phyloP scores from a whole-genome alignment of 1,284 basidiomycete species.

The Ganoderma multipileum region DNA sequence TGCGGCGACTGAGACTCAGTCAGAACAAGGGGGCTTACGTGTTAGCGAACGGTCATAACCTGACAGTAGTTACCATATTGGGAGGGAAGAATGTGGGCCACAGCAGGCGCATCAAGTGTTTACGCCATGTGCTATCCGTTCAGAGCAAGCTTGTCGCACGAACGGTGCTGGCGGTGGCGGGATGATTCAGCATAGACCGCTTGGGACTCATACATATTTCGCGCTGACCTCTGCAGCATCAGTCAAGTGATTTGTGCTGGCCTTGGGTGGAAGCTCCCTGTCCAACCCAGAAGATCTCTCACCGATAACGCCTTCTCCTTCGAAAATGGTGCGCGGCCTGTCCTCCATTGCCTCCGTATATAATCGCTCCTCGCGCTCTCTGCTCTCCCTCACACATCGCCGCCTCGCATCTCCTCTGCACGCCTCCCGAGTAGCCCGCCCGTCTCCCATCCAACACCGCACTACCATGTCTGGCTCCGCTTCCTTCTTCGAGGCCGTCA shows the following conservation, averaged over 20 bases:
- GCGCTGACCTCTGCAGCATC: background rate
- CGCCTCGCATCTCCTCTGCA: constrained; percentile 11
- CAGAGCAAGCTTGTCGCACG: background rate
- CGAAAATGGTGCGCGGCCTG: constrained; percentile 19
- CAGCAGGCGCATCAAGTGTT: constrained; percentile 2
- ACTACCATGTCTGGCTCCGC: constrained; percentile 32
- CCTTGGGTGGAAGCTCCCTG: background rate
- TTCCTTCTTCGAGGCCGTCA: constrained; percentile 34
- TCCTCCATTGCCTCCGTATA: constrained; percentile 20
- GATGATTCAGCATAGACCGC: constrained; percentile 13
- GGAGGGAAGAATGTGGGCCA: constrained; percentile 1
- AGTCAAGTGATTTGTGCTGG: background rate
- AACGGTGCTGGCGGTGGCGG: background rate
- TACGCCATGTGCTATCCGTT: constrained; percentile 1
- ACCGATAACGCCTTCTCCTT: constrained; percentile 12
- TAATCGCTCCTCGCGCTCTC: constrained; percentile 7
- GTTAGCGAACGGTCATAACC: constrained; percentile 5
- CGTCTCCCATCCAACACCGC: background rate
- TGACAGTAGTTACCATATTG: background rate
- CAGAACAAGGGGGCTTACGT: constrained; percentile 7
- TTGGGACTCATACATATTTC: background rate
- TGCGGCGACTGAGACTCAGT: background rate
- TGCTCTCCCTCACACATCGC: constrained; percentile 10
- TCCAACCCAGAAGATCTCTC: constrained; percentile 6
- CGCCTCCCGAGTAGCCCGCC: background rate